Evolutionary conservation across 2,329 filamentous ascomycete species (phyloP).

Genomic region (Cercospora zeae-maydis): DNA sequence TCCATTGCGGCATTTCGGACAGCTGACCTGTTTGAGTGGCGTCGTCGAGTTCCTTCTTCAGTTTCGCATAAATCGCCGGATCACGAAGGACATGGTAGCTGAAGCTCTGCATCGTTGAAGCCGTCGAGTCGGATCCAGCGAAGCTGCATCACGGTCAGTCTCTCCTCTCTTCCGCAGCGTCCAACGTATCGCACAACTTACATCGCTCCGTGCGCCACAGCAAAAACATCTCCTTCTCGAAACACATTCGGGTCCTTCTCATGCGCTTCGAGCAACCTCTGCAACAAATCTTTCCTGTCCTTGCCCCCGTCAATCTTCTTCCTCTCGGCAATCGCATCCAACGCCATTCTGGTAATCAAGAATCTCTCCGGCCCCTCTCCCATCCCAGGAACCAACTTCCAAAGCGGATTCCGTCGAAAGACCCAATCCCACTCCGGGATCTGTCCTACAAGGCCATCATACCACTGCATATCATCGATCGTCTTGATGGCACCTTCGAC

Average conservation of each 20-base stretch:
- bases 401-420: slow-evolving; percentile 51
- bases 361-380: slow-evolving; percentile 42
- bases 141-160: slow-evolving; percentile 30
- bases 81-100: slow-evolving; percentile 51
- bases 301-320: slow-evolving; percentile 49
- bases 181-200: slow-evolving; percentile 39
- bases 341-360: slow-evolving; percentile 52
- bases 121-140: slow-evolving; percentile 60
- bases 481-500: slow-evolving; percentile 52
- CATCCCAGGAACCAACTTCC: slow-evolving; percentile 45
- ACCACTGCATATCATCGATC: slow-evolving; percentile 52
- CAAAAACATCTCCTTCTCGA: slow-evolving; percentile 53
- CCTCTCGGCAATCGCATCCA: slow-evolving; percentile 47
- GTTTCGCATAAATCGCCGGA: slow-evolving; percentile 46
- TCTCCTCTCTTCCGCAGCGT: background rate
- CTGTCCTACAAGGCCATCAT: slow-evolving; percentile 53
- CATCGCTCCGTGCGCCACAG: slow-evolving; percentile 57
- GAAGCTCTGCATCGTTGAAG: slow-evolving; percentile 57
- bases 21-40: slow-evolving; percentile 23
- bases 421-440: slow-evolving; percentile 50
- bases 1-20: slow-evolving; percentile 31
- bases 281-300: slow-evolving; percentile 51
- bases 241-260: slow-evolving; percentile 50
- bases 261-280: slow-evolving; percentile 52
- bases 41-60: slow-evolving; percentile 42